Base-by-base conservation (phyloP, 768 basidiomycete genomes). In the Agrocybe praecox region DNA sequence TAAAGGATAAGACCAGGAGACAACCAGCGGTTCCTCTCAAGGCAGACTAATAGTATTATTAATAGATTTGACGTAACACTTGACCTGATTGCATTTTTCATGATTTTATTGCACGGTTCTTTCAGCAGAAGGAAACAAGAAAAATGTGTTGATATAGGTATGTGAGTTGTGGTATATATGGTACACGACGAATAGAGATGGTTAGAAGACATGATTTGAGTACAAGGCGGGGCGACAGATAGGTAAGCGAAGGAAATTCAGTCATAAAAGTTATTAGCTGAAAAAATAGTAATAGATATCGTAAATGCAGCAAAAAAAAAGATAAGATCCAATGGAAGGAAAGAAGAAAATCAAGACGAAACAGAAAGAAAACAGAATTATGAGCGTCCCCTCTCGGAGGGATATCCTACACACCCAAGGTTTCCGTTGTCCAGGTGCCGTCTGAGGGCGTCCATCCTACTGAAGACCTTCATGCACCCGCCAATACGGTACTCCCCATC, bases 381-480 rank as follows among this genome's bases (percentile, higher is more conserved):
- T 29, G 26, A 22, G 19, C n/a, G 19, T 21, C 36, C 23, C 22
- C 24, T 29, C n/a, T 43, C 23, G 23, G 19, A 15, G 8, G 34
- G 40, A n/a, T 29, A 29, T 9, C 26, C 26, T 9, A 69, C 62
- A 53, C 74, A 76, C 15, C 22, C 18, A 9, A 70, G 66, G 29
- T 72, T 72, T 19, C 32, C 19, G 46, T 77, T 78, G 29, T 72
- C 70, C 52, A 77, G 53, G 58, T 83, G 81, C 12, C 81, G 71
- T 56, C 72, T 76, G 55, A 80, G 63, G 4, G 81, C 79, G 46
- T 82, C 81, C 7, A 67, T 63, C 26, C 80, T 72, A 53, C 78
- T 80, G 68, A 82, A 80, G 4, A 64, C 65, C 50, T 64, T 64
- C 57, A 67, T 55, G 57, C 81, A 82, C 0, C 78, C 79, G 9